Evolutionary conservation across 306 rosid genomes (phyloP).

Genomic region (Arachis stenosperma): DNA sequence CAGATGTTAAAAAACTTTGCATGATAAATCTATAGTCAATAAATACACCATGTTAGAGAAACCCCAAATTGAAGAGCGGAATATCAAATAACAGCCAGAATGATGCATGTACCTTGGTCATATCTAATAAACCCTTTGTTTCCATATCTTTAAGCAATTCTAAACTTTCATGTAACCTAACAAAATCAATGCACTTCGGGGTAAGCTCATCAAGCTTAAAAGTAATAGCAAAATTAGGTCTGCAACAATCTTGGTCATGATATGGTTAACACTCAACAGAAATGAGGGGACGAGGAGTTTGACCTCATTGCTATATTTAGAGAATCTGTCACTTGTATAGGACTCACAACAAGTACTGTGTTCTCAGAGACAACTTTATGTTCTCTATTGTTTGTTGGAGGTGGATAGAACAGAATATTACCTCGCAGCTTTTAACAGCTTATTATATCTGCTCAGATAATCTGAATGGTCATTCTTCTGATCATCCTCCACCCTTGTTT

Average conservation of each 20-base stretch:
- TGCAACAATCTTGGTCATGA: constrained; percentile 24
- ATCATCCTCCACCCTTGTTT: neutral
- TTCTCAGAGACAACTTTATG: constrained; percentile 31
- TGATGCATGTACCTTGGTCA: constrained; percentile 74
- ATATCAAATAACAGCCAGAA: constrained; percentile 33
- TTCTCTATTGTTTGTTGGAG: constrained; percentile 25
- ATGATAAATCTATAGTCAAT: constrained; percentile 80
- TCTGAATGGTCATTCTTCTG: constrained; percentile 48
- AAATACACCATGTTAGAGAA: constrained; percentile 41
- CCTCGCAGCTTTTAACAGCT: constrained; percentile 75
- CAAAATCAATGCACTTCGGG: constrained; percentile 36
- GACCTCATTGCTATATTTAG: constrained; percentile 26
- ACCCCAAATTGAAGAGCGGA: constrained; percentile 35
- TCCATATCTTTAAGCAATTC: constrained; percentile 85
- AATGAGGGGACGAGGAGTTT: constrained; percentile 23
- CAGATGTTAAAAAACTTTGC: constrained; percentile 83
- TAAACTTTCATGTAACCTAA: constrained; percentile 71
- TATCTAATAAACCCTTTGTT: constrained; percentile 67
- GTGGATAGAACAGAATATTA: constrained; percentile 36
- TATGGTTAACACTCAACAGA: constrained; percentile 12
- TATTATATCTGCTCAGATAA: constrained; percentile 61
- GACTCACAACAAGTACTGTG: constrained; percentile 33
- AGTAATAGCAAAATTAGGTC: constrained; percentile 15
- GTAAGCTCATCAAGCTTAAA: constrained; percentile 45
- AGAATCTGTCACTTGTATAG: constrained; percentile 15